Percentiles rank a stretch among this genome's conserved stretches.
Conservation (phyloP, 257 asterid species). For the Apocynum venetum region DNA sequence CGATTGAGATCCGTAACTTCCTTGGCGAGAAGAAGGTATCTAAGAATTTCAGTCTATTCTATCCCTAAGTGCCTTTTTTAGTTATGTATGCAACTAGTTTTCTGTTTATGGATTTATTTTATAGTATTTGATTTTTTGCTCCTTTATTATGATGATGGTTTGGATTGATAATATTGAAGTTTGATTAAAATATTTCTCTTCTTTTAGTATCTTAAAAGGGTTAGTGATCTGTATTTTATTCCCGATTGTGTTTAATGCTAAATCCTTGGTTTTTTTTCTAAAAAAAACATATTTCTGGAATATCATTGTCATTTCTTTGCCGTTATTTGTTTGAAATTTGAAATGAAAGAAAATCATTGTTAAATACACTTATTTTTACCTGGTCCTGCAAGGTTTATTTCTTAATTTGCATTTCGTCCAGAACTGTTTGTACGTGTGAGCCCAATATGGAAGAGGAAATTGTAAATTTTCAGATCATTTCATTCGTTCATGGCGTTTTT, state of each 20-base stretch:
- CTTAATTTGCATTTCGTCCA: background rate
- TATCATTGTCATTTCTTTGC: background rate
- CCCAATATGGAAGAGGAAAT: background rate
- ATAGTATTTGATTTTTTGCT: background rate
- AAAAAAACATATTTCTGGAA: background rate
- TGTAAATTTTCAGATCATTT: too few species aligned
- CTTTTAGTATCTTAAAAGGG: background rate
- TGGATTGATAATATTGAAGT: background rate
- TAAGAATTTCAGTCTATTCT: background rate
- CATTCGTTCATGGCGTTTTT: background rate
- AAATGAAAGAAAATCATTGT: background rate
- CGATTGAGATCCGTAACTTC: constrained; percentile 84
- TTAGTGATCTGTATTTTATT: background rate
- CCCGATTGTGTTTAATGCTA: background rate
- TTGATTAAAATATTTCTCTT: background rate
- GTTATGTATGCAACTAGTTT: background rate
- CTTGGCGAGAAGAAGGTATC: constrained; percentile 84
- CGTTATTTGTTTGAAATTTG: background rate
- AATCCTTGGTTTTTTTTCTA: too few species aligned
- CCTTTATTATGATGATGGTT: background rate
- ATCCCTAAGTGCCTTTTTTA: too few species aligned
- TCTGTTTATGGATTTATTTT: too few species aligned
- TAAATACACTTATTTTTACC: background rate
- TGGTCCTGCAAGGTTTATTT: background rate
- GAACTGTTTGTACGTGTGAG: background rate